These are phyloP conservation scores for Sonneratia caseolaris DNA, from an alignment of 345 rosid species.

Conservation along the genomic window DNA sequence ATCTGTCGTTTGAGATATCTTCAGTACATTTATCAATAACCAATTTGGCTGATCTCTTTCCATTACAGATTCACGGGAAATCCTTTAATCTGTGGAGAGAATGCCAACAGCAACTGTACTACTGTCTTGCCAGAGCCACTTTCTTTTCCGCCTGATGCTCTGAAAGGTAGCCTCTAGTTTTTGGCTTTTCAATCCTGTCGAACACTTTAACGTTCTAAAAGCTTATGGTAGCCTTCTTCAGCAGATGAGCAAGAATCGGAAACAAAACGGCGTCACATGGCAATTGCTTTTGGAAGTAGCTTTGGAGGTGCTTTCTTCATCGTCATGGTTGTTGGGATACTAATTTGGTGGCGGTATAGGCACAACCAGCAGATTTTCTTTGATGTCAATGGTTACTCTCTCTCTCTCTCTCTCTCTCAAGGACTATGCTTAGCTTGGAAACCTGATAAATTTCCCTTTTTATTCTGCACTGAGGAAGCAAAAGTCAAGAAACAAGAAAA, in stretches of 20 bases:
- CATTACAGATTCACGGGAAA: conserved; percentile 67
- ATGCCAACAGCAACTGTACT: conserved; percentile 50
- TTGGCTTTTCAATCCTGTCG: background rate
- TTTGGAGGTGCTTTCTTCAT: conserved; percentile 66
- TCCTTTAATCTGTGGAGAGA: conserved; percentile 68
- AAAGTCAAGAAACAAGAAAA: too few relatives aligned
- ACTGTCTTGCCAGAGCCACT: conserved; percentile 89
- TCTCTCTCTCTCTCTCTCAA: background rate
- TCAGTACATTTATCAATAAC: background rate
- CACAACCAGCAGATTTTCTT: conserved; percentile 91
- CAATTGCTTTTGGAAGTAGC: conserved; percentile 78
- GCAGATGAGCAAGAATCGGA: conserved; percentile 49
- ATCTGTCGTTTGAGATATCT: background rate
- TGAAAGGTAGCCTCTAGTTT: conserved; percentile 28
- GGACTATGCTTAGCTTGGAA: too few relatives aligned
- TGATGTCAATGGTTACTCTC: conserved; percentile 79
- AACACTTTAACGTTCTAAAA: background rate
- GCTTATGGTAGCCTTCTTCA: conserved; percentile 7
- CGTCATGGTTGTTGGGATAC: conserved; percentile 41
- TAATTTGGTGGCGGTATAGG: conserved; percentile 89
- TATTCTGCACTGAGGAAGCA: too few relatives aligned
- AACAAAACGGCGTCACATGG: conserved; percentile 51
- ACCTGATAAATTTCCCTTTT: too few relatives aligned
- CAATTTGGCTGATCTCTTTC: conserved; percentile 10
- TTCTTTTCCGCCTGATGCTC: conserved; percentile 71